Evolutionary conservation across 345 rosid species (phyloP).

Genomic region (Litchi chinensis): DNA sequence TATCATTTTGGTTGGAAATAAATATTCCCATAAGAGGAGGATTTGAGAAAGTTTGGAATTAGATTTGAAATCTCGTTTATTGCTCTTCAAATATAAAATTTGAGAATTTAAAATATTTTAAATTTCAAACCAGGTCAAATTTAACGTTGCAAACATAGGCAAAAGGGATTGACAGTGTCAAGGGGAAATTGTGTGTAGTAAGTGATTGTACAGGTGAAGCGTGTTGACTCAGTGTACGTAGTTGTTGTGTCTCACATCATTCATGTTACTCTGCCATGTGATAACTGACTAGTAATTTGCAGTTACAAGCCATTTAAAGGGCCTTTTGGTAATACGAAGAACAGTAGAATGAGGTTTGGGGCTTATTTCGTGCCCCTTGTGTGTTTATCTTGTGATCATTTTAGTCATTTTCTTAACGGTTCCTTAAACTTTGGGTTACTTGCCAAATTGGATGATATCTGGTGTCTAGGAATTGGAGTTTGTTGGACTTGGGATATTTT

Average conservation of each 20-base stretch:
- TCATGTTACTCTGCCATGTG: slow-evolving; percentile 15
- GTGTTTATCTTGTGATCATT: background rate
- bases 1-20: too few relatives aligned
- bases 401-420: background rate
- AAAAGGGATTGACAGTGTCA: slow-evolving; percentile 30
- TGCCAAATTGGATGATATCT: background rate
- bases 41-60: too few relatives aligned
- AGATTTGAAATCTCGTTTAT: too few relatives aligned
- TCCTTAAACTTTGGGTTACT: background rate
- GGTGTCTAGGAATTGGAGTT: background rate
- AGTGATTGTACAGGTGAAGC: slow-evolving; percentile 9
- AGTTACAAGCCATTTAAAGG: slow-evolving; percentile 17
- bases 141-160: too few relatives aligned
- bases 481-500: background rate
- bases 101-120: too few relatives aligned
- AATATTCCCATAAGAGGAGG: too few relatives aligned
- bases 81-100: too few relatives aligned
- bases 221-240: slow-evolving; percentile 15
- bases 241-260: slow-evolving; percentile 4
- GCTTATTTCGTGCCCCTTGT: background rate
- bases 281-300: background rate
- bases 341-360: background rate
- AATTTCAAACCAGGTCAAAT: too few relatives aligned
- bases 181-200: background rate
- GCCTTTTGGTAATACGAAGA: slow-evolving; percentile 5